Conservation (phyloP, 352 stramenopile species). For the Thalassiosira pacifica region DNA sequence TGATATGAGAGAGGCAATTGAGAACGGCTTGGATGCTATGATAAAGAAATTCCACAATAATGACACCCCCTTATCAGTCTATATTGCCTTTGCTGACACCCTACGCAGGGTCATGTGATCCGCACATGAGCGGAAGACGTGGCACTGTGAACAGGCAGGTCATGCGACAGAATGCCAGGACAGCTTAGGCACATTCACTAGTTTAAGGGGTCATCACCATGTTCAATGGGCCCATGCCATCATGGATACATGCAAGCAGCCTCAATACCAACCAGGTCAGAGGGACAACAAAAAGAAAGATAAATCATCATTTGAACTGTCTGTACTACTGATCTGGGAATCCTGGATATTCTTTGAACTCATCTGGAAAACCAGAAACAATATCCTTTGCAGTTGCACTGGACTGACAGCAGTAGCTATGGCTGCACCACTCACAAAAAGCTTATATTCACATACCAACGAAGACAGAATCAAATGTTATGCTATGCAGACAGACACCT, state of each 20-base stretch:
- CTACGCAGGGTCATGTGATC: too few relatives aligned
- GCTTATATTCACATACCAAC: too few relatives aligned
- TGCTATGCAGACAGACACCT: background rate
- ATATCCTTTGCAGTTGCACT: background rate
- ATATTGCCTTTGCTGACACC: too few relatives aligned
- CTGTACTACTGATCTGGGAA: background rate
- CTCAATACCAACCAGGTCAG: background rate
- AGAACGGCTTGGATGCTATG: background rate
- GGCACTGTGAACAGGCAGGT: background rate
- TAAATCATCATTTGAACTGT: background rate
- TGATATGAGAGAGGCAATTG: constrained; percentile 5
- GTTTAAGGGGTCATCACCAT: background rate
- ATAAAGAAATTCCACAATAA: background rate
- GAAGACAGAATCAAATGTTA: background rate
- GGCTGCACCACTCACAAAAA: background rate
- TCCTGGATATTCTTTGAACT: background rate
- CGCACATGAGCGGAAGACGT: background rate
- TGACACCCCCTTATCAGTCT: background rate
- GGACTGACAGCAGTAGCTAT: background rate
- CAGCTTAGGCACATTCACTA: background rate
- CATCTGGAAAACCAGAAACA: background rate
- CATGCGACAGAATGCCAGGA: background rate
- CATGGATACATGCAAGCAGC: background rate
- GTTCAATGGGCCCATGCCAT: background rate
- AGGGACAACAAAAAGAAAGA: background rate